phyloP scores from a whole-genome alignment of 805 yeast genomes.

The Kluyveromyces wickerhamii region DNA sequence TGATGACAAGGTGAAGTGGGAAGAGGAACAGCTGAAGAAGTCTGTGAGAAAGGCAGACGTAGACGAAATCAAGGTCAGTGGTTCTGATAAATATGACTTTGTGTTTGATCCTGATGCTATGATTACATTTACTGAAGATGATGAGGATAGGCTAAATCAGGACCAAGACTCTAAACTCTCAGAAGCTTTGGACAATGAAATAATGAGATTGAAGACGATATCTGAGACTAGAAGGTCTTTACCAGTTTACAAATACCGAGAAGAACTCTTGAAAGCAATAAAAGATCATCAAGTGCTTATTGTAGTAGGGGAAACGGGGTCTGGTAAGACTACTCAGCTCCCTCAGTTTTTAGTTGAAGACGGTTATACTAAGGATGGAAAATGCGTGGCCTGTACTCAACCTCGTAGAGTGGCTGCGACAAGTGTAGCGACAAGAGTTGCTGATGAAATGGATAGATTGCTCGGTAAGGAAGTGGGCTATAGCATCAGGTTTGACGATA shows the following conservation, averaged over 20 bases:
- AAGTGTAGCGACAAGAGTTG: slow-evolving; percentile 83
- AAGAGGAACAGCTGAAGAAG: slow-evolving; percentile 26
- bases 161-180: slow-evolving; percentile 23
- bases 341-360: slow-evolving; percentile 84
- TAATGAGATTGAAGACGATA: slow-evolving; percentile 26
- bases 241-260: slow-evolving; percentile 65
- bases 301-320: slow-evolving; percentile 84
- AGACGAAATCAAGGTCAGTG: slow-evolving; percentile 23
- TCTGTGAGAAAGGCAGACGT: slow-evolving; percentile 17
- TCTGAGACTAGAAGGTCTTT: slow-evolving; percentile 52
- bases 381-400: slow-evolving; percentile 80
- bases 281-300: slow-evolving; percentile 57
- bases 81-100: slow-evolving; percentile 50
- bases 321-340: slow-evolving; percentile 90
- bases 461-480: slow-evolving; percentile 90
- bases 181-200: slow-evolving; percentile 20
- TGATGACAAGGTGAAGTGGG: slow-evolving; percentile 18
- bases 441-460: slow-evolving; percentile 75
- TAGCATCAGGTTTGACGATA: slow-evolving; percentile 79
- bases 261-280: slow-evolving; percentile 53
- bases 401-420: slow-evolving; percentile 95
- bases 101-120: slow-evolving; percentile 64
- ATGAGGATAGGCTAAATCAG: slow-evolving; percentile 23
- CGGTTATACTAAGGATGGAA: slow-evolving; percentile 54
- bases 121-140: slow-evolving; percentile 46